phyloP scores from a whole-genome alignment of 208 protist genomes.

The Wallacemonas sp. region DNA sequence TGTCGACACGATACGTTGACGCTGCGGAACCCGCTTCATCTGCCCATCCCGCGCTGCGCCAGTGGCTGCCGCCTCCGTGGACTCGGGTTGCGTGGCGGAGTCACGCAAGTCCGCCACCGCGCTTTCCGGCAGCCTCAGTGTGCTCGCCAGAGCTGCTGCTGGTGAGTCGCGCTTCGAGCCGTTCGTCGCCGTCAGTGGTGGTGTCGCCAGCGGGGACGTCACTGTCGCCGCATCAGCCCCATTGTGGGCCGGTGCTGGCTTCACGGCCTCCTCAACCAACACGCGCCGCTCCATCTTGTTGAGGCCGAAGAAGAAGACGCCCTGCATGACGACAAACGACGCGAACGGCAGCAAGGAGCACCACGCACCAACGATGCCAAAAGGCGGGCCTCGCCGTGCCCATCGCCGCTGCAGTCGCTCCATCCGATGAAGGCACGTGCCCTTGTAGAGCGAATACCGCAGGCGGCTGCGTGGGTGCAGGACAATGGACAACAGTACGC shows the following conservation, averaged over 20 bases:
- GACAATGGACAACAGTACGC: constrained; percentile 63
- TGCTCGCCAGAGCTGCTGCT: not conserved
- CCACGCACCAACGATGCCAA: constrained; percentile 38
- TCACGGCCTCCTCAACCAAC: not conserved
- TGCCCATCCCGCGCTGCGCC: no score
- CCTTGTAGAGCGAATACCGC: constrained; percentile 28
- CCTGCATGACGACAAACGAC: constrained; percentile 47
- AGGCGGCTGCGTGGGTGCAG: constrained; percentile 54
- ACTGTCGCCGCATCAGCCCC: no score
- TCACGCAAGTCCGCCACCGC: not conserved
- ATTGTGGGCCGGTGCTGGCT: not conserved
- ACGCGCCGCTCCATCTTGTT: constrained; percentile 50
- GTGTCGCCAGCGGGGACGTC: no score
- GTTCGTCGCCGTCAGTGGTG: no score
- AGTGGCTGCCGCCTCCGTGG: not conserved
- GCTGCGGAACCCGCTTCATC: constrained; percentile 2
- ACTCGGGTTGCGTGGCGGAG: no score
- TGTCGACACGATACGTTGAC: constrained; percentile 33
- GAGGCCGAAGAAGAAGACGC: constrained; percentile 54
- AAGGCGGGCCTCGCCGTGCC: constrained; percentile 28
- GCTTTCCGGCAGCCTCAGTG: not conserved
- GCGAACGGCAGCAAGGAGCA: constrained; percentile 45
- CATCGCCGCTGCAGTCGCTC: constrained; percentile 28
- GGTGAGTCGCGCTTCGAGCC: no score
- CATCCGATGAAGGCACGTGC: constrained; percentile 50